These are phyloP conservation scores for Quillaja saponaria DNA, from an alignment of 306 rosid species.

Conservation along the genomic window DNA sequence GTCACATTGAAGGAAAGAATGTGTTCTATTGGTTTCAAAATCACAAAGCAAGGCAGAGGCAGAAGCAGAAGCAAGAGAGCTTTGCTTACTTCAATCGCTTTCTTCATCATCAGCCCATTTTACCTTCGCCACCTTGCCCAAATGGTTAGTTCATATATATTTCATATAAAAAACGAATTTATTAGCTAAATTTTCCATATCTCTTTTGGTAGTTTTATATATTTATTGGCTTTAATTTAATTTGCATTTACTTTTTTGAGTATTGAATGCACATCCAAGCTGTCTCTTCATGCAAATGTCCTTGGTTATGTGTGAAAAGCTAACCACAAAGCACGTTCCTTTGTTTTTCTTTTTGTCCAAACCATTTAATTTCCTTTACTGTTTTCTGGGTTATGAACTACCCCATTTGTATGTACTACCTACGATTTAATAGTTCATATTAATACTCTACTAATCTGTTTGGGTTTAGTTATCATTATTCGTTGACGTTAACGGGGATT, in stretches of 20 bases:
- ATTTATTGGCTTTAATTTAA: too few species aligned
- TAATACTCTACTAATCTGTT: too few species aligned
- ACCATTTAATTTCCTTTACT: too few species aligned
- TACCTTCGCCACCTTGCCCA: slow-evolving; percentile 41
- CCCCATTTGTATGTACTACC: too few species aligned
- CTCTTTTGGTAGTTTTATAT: background rate
- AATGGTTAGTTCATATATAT: slow-evolving; percentile 38
- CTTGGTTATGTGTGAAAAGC: slow-evolving; percentile 5
- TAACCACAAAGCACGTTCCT: background rate
- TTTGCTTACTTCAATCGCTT: slow-evolving; percentile 56
- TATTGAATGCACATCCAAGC: slow-evolving; percentile 8
- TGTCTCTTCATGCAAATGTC: slow-evolving; percentile 35
- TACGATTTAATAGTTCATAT: too few species aligned
- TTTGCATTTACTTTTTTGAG: too few species aligned
- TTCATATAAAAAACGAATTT: background rate
- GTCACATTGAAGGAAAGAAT: slow-evolving; percentile 94
- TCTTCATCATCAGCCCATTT: slow-evolving; percentile 39
- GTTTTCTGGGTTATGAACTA: too few species aligned
- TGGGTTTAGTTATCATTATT: too few species aligned
- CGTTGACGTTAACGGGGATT: too few species aligned
- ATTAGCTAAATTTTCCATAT: background rate
- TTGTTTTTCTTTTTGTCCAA: background rate
- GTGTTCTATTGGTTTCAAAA: slow-evolving; percentile 98
- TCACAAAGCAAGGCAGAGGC: slow-evolving; percentile 88
- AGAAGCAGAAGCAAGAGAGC: slow-evolving; percentile 83